phyloP scores from a whole-genome alignment of 768 basidiomycete species.

The Clitopilus hobsonii region DNA sequence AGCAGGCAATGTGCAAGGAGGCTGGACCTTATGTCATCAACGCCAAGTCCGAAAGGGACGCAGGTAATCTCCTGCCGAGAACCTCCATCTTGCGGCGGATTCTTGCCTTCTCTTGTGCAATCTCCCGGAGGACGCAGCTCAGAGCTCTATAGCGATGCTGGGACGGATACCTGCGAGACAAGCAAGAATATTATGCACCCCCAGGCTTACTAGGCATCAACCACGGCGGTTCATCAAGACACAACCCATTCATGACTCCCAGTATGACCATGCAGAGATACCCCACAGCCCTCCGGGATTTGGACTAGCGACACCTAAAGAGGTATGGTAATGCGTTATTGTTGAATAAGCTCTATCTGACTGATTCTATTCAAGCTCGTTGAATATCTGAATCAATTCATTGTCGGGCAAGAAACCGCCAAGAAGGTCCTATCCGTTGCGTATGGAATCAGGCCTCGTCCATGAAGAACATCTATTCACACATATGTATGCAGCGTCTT shows the following conservation, averaged over 20 bases:
- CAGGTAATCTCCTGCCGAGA: background rate
- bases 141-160: constrained; percentile 10
- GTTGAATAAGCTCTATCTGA: background rate
- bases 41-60: background rate
- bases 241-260: constrained; percentile 46
- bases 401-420: constrained; percentile 87
- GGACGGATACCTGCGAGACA: constrained; percentile 11
- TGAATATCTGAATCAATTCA: constrained; percentile 82
- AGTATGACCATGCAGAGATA: constrained; percentile 23
- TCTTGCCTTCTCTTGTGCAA: background rate
- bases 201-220: constrained; percentile 5
- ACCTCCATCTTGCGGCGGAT: background rate
- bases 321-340: constrained; percentile 29
- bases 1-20: background rate
- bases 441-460: constrained; percentile 43
- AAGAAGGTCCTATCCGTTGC: constrained; percentile 95
- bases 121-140: constrained; percentile 1
- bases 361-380: constrained; percentile 54
- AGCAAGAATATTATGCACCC: constrained; percentile 19
- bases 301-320: constrained; percentile 54
- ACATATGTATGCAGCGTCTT: constrained; percentile 56
- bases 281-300: constrained; percentile 37
- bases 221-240: constrained; percentile 42
- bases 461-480: background rate
- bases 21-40: background rate